Conservation (phyloP, 805 yeast species). For the Yamadazyma takamatsuzukensis region DNA sequence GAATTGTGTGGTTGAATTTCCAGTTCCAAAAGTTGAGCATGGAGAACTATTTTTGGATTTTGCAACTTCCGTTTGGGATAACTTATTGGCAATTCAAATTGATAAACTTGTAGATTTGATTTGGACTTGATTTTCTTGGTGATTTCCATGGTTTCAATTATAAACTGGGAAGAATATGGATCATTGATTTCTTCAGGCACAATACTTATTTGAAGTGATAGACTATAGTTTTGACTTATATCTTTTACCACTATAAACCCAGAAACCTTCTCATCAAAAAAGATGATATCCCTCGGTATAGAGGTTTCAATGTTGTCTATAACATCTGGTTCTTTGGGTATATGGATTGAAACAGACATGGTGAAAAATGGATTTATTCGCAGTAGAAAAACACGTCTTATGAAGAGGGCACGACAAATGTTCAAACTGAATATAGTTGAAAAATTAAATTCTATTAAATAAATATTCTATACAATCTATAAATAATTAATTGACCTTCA, state of each 20-base stretch:
- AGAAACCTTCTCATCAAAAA: slow-evolving; percentile 5
- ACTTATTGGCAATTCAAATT: slow-evolving; percentile 23
- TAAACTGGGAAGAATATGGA: not conserved
- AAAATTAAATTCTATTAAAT: no score
- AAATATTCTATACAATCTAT: no score
- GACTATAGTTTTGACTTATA: not conserved
- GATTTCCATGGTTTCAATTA: not conserved
- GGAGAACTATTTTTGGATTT: slow-evolving; percentile 22
- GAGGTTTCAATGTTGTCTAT: no score
- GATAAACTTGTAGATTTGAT: slow-evolving; percentile 19
- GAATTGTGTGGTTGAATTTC: no score
- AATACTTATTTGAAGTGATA: slow-evolving; percentile 8
- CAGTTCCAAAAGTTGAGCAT: slow-evolving; percentile 9
- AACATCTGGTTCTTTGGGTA: no score
- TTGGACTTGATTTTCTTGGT: not conserved
- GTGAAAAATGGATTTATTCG: no score
- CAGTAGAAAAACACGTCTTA: no score
- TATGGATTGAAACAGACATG: slow-evolving; percentile 2
- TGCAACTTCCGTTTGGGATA: slow-evolving; percentile 28
- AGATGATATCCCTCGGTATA: slow-evolving; percentile 1
- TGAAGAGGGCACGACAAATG: no score
- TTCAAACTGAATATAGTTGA: no score
- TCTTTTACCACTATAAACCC: slow-evolving; percentile 3
- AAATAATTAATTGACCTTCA: no score
- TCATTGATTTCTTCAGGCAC: slow-evolving; percentile 12